These are phyloP conservation scores for Zoysia matrella DNA, from an alignment of 202 grass and related monocot species.

Conservation along the genomic window DNA sequence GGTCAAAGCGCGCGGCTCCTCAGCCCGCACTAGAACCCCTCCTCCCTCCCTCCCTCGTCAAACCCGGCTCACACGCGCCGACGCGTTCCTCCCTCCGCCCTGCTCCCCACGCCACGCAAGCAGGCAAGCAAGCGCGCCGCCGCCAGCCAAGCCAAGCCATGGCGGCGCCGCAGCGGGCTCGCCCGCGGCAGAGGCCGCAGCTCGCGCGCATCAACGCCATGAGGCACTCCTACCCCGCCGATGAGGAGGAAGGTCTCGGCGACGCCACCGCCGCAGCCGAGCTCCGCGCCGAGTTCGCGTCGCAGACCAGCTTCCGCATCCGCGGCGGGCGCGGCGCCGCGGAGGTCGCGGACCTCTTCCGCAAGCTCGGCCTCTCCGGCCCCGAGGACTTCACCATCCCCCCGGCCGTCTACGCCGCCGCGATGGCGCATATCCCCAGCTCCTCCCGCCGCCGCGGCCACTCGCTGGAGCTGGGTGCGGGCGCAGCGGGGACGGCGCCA, in stretches of 20 bases:
- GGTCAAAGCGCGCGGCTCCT: conserved; percentile 36
- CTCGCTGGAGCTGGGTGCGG: conserved; percentile 20
- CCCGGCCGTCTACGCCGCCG: conserved; percentile 68
- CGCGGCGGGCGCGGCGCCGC: conserved; percentile 49
- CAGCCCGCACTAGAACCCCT: background rate
- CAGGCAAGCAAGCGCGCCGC: background rate
- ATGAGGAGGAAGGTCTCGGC: background rate
- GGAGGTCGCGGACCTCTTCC: conserved; percentile 67
- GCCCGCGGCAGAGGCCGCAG: conserved; percentile 45
- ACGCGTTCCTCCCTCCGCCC: background rate
- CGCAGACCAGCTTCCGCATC: conserved; percentile 79
- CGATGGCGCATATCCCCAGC: conserved; percentile 48
- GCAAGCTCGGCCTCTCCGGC: conserved; percentile 67
- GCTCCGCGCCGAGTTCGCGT: conserved; percentile 25
- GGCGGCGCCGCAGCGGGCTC: conserved; percentile 51
- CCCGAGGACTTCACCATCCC: conserved; percentile 84
- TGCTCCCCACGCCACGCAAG: conserved; percentile 9
- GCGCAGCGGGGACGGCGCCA: background rate
- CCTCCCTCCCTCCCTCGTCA: conserved; percentile 31
- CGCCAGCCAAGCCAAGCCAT: conserved; percentile 17
- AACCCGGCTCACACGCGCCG: conserved; percentile 3
- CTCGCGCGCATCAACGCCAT: conserved; percentile 70
- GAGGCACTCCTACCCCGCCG: conserved; percentile 49
- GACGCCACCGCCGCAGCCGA: background rate
- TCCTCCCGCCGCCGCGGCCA: conserved; percentile 19